A percentile compares a stretch with the other conserved stretches of the same genome.
phyloP scores from a whole-genome alignment of 257 asterid species.

The Ilex aquifolium region DNA sequence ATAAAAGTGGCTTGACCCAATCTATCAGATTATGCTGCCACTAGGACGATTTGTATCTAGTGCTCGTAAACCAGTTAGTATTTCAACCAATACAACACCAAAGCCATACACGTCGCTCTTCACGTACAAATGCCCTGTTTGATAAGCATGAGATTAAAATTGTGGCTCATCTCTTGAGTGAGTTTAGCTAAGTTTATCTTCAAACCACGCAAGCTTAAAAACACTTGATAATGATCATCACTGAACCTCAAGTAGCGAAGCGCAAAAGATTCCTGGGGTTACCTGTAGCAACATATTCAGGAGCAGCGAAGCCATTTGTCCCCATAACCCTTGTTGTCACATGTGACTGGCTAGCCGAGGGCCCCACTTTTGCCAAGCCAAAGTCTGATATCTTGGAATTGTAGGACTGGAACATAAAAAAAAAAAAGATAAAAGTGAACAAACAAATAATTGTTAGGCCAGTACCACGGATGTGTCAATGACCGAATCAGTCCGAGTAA shows the following conservation, averaged over 20 bases:
- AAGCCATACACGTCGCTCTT: conserved; percentile 75
- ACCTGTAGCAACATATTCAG: conserved; percentile 74
- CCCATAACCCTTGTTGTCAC: conserved; percentile 66
- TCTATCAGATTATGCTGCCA: conserved; percentile 44
- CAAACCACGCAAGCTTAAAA: background rate
- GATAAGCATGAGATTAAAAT: conserved; percentile 4
- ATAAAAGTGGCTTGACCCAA: conserved; percentile 65
- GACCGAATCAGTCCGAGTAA: too few species aligned
- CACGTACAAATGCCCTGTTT: conserved; percentile 56
- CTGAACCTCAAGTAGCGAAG: background rate
- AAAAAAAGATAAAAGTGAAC: background rate
- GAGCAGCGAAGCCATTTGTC: conserved; percentile 71
- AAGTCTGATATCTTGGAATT: conserved; percentile 70
- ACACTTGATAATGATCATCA: background rate
- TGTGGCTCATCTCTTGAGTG: background rate
- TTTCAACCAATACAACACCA: conserved; percentile 64
- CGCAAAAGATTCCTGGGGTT: conserved; percentile 1
- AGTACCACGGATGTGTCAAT: background rate
- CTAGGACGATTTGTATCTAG: conserved; percentile 49
- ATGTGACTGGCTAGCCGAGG: conserved; percentile 61
- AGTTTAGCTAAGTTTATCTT: background rate
- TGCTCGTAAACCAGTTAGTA: conserved; percentile 60
- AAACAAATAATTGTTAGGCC: background rate
- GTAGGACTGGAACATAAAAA: conserved; percentile 35
- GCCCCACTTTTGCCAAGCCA: conserved; percentile 65